Percentiles rank a stretch among this genome's conserved stretches.
Evolutionary conservation across 352 stramenopile genomes (phyloP).

Genomic region (Pythium rishiriense): DNA sequence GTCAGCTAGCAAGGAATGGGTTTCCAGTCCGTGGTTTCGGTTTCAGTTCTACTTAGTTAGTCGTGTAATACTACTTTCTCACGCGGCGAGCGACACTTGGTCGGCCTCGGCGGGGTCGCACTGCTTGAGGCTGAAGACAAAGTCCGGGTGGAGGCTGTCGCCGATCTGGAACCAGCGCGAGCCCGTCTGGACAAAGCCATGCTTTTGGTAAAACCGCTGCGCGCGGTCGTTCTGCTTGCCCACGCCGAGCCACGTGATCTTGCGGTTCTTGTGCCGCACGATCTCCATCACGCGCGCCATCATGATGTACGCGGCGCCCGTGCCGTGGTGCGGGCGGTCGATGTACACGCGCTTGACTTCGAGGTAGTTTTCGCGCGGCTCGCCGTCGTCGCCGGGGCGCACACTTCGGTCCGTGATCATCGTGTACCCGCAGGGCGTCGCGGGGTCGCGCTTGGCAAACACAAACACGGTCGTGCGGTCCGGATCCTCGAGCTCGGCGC

Average conservation of each 20-base stretch:
- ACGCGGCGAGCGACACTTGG: not conserved
- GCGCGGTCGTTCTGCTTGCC: conserved; percentile 34
- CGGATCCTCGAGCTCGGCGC: conserved; percentile 25
- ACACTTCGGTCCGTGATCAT: conserved; percentile 30
- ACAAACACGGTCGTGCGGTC: conserved; percentile 32
- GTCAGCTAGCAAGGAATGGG: too few relatives aligned
- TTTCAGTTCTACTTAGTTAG: too few relatives aligned
- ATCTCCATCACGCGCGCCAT: conserved; percentile 33
- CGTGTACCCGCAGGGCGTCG: conserved; percentile 23
- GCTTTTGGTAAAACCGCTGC: conserved; percentile 38
- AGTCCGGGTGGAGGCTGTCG: conserved; percentile 12
- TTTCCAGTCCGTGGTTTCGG: too few relatives aligned
- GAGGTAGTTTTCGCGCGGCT: conserved; percentile 18
- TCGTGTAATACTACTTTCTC: not conserved
- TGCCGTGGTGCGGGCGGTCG: conserved; percentile 32
- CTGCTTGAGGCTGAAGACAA: conserved; percentile 15
- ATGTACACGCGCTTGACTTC: conserved; percentile 39
- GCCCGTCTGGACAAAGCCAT: conserved; percentile 31
- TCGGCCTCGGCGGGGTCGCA: not conserved
- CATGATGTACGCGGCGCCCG: conserved; percentile 26
- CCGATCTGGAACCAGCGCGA: conserved; percentile 29
- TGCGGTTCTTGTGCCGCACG: conserved; percentile 19
- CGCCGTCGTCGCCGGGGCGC: conserved; percentile 27
- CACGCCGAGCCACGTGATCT: conserved; percentile 33
- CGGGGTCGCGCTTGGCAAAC: conserved; percentile 9